A percentile compares a stretch with the other conserved stretches of the same genome.
phyloP scores from a whole-genome alignment of 2,329 filamentous ascomycete genomes.

The Chrysoporthe deuterocubensis region DNA sequence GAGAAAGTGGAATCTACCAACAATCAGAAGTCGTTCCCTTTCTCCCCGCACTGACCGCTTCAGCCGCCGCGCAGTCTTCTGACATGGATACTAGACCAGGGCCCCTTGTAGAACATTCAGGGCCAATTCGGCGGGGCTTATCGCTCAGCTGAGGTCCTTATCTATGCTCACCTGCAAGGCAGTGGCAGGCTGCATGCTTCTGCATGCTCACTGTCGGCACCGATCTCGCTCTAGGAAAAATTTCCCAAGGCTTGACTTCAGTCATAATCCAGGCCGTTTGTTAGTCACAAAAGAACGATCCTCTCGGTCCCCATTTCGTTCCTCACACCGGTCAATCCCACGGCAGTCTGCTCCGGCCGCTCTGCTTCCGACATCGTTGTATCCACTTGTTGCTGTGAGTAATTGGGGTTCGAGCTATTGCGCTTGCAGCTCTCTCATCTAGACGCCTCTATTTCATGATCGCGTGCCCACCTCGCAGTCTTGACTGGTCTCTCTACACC shows the following conservation, averaged over 20 bases:
- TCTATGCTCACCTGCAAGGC: constrained; percentile 3
- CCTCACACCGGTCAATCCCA: constrained; percentile 6
- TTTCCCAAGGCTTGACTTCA: constrained; percentile 5
- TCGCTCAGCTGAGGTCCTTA: constrained; percentile 15
- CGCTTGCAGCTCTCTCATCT: not conserved
- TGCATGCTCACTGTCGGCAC: constrained; percentile 20
- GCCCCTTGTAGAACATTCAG: not conserved
- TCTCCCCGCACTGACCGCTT: constrained; percentile 9
- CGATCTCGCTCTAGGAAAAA: constrained; percentile 28
- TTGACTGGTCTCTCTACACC: not conserved
- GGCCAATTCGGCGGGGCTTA: constrained; percentile 19
- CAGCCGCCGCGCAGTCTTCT: not conserved
- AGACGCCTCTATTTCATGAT: not conserved
- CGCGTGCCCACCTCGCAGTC: not conserved
- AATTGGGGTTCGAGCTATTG: constrained; percentile 6
- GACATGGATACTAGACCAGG: not conserved
- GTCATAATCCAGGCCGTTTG: constrained; percentile 17
- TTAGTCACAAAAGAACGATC: constrained; percentile 4
- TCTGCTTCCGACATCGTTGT: constrained; percentile 13
- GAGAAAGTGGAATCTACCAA: not conserved
- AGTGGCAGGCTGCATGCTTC: not conserved
- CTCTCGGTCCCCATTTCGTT: not conserved
- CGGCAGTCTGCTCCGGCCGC: not conserved
- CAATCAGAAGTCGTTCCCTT: not conserved
- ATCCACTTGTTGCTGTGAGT: constrained; percentile 21